Conservation (phyloP, 129 eudicot species). For the Chrysanthemum seticuspe region DNA sequence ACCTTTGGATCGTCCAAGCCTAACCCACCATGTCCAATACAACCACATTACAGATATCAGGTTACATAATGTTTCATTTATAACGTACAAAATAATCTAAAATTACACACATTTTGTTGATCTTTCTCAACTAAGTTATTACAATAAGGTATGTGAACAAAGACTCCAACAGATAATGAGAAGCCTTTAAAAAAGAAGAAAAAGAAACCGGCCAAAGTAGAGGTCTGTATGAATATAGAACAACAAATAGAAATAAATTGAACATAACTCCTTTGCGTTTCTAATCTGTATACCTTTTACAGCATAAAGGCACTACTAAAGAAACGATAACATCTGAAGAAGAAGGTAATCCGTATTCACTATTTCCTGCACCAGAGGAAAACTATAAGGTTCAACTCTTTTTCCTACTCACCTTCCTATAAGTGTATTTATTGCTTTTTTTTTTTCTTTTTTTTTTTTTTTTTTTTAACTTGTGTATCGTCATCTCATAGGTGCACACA, state of each 20-base stretch:
- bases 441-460: neutral
- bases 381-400: slow-evolving; percentile 61
- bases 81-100: no score
- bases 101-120: no score
- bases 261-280: no score
- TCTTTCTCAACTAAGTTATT: no score
- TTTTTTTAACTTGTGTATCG: slow-evolving; percentile 4
- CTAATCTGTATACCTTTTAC: no score
- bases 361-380: slow-evolving; percentile 84
- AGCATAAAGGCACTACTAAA: slow-evolving; percentile 45
- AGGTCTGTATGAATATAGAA: neutral
- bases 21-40: slow-evolving; percentile 2
- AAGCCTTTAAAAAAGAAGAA: slow-evolving; percentile 20
- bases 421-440: neutral
- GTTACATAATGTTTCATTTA: no score
- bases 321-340: slow-evolving; percentile 66
- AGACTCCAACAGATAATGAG: slow-evolving; percentile 91
- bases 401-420: neutral
- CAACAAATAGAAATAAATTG: neutral
- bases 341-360: slow-evolving; percentile 76
- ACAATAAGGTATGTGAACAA: no score
- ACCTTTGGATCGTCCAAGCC: slow-evolving; percentile 26
- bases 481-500: slow-evolving; percentile 72
- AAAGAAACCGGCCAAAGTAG: no score
- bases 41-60: no score